Base-by-base conservation (phyloP, 2,329 filamentous ascomycete genomes). In the Monilinia vaccinii-corymbosi region DNA sequence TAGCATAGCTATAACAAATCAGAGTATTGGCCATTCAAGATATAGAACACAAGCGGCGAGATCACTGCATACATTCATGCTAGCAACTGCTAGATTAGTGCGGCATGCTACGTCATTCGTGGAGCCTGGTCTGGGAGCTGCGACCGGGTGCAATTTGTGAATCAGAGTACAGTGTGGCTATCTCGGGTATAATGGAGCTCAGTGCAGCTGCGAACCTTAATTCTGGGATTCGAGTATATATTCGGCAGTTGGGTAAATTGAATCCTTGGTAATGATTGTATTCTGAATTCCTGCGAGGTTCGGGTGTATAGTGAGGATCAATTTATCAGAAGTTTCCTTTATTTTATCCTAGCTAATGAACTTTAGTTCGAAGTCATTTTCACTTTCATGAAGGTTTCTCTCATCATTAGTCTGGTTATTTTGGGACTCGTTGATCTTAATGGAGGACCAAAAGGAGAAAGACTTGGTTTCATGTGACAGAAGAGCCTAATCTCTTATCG, bases 211-310 rank as follows among this genome's bases (percentile, higher is more conserved):
- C 81, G 49, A 81, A 86, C 60, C 75, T n/a, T n/a, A 83, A 65
- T 86, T 81, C 67, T 88, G 84, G 84, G 77, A 84, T 60, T 80
- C 81, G 7, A 80, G 84, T 61, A 74, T 84, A 64, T 78, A 75
- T 65, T 73, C 78, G 1, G 74, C 66, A 1, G 66, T 76, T 16
- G 76, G 75, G 74, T 74, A 76, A 23, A 70, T 72, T 1, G 63
- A 75, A 4, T 75, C 76, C 52, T 72, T 73, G 1, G 14, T 71
- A 6, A 47, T 76, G 2, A 71, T 75, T 59, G 63, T 73, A 3
- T 75, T 1, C 70, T 87, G 68, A 91, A 92, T 73, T 83, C 89
- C 70, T 72, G 91, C 40, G 87, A 87, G 48, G 72, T 77, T 14
- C 68, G 75, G 1, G 65, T 76, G 4, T 77, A 76, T 60, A 75